These are phyloP conservation scores for Fusarium nodosum DNA, from an alignment of 2,329 filamentous ascomycete genomes.

Conservation along the genomic window DNA sequence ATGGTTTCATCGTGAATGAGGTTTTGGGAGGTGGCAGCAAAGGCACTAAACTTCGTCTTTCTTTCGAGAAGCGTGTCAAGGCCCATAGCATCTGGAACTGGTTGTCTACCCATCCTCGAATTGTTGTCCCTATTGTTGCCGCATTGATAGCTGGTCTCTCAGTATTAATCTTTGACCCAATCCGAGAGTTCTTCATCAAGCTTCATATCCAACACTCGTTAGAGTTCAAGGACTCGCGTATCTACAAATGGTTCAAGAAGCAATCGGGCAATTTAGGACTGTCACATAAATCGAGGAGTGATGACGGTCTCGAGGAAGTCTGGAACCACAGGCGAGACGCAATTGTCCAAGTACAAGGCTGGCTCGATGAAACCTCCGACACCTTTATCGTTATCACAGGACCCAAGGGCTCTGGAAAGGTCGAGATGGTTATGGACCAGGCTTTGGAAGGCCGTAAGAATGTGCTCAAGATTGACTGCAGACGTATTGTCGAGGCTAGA, in stretches of 20 bases:
- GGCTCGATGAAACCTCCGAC: constrained; percentile 88
- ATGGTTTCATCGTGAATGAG: constrained; percentile 81
- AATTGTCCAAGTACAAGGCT: constrained; percentile 85
- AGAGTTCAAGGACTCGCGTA: constrained; percentile 77
- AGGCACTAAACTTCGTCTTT: constrained; percentile 83
- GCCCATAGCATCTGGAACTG: constrained; percentile 87
- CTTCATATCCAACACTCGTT: constrained; percentile 85
- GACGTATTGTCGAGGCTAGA: constrained; percentile 89
- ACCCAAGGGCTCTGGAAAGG: constrained; percentile 90
- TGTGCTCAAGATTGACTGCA: constrained; percentile 91
- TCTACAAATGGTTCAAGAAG: constrained; percentile 84
- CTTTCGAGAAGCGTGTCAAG: constrained; percentile 85
- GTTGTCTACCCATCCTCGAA: constrained; percentile 86
- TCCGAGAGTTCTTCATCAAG: constrained; percentile 93
- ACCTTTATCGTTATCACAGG: constrained; percentile 96
- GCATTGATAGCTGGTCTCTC: constrained; percentile 86
- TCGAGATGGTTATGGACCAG: constrained; percentile 87
- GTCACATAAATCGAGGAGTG: constrained; percentile 68
- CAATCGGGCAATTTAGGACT: constrained; percentile 75
- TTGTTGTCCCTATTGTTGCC: constrained; percentile 86
- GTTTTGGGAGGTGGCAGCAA: constrained; percentile 78
- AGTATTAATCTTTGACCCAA: constrained; percentile 92
- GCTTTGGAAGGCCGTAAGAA: constrained; percentile 81
- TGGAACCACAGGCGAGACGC: constrained; percentile 89
- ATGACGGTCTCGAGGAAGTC: constrained; percentile 80